A percentile compares a stretch with the other conserved stretches of the same genome.
Conservation (phyloP, 352 stramenopile species). For the Globisporangium recalcitrans region DNA sequence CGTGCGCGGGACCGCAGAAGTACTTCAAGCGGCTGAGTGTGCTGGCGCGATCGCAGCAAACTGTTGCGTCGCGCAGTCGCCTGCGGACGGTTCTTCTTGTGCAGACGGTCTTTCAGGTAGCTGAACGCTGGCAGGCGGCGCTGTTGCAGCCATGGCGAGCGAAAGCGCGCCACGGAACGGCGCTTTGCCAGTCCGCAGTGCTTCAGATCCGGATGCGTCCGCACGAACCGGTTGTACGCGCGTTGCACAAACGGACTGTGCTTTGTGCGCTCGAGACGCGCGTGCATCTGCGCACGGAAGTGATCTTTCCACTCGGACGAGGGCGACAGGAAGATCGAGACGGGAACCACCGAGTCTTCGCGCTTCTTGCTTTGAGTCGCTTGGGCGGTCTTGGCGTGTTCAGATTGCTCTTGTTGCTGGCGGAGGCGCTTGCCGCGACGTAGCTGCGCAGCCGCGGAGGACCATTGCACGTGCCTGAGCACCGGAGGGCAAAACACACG, state of each 20-base stretch:
- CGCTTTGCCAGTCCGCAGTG: conserved; percentile 13
- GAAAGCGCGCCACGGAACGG: neutral
- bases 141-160: neutral
- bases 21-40: neutral
- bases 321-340: conserved; percentile 19
- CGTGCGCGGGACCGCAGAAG: neutral
- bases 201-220: conserved; percentile 16
- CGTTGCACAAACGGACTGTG: conserved; percentile 25
- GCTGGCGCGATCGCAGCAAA: conserved; percentile 15
- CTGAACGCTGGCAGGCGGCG: conserved; percentile 13
- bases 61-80: conserved; percentile 16
- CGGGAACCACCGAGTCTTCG: conserved; percentile 1
- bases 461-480: neutral
- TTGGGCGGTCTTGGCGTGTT: neutral
- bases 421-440: too few relatives aligned
- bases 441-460: neutral
- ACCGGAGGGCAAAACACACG: neutral
- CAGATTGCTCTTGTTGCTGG: neutral
- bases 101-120: conserved; percentile 19
- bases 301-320: conserved; percentile 21
- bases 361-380: neutral
- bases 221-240: conserved; percentile 21
- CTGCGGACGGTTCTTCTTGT: conserved; percentile 18
- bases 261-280: conserved; percentile 3
- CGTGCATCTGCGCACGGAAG: conserved; percentile 15